These are phyloP conservation scores for Prunus armeniaca DNA, from an alignment of 306 rosid species.

Conservation along the genomic window DNA sequence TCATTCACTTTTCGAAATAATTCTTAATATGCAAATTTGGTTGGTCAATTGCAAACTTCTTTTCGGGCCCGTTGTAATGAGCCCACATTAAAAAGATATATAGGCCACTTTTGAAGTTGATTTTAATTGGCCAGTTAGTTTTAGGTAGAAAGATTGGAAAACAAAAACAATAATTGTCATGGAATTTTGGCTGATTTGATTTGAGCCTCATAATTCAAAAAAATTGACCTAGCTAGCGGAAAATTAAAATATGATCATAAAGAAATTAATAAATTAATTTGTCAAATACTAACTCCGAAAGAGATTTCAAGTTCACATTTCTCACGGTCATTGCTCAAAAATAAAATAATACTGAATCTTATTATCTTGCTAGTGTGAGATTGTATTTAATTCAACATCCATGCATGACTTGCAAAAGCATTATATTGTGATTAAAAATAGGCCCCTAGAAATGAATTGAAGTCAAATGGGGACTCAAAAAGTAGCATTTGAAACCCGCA, in stretches of 20 bases:
- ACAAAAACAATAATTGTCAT: background rate
- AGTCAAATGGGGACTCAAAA: conserved; percentile 12
- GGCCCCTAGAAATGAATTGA: background rate
- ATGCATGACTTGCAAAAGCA: background rate
- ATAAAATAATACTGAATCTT: no score
- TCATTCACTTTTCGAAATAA: background rate
- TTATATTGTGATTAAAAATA: background rate
- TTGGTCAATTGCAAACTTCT: background rate
- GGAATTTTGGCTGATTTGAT: conserved; percentile 9
- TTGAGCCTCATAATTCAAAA: background rate
- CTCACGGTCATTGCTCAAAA: no score
- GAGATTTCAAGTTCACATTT: no score
- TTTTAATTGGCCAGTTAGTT: conserved; percentile 1
- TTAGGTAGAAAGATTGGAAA: conserved; percentile 7
- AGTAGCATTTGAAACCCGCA: background rate
- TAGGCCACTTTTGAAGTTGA: background rate
- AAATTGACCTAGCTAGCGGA: background rate
- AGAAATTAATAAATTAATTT: background rate
- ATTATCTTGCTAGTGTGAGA: background rate
- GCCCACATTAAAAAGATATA: background rate
- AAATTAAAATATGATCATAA: background rate
- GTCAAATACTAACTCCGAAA: background rate
- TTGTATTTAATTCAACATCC: background rate
- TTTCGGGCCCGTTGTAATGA: background rate
- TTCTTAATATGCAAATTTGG: background rate